These are phyloP conservation scores for Nannizziopsis arthrosporioides DNA, from an alignment of 2,329 filamentous ascomycete genomes.

Conservation along the genomic window DNA sequence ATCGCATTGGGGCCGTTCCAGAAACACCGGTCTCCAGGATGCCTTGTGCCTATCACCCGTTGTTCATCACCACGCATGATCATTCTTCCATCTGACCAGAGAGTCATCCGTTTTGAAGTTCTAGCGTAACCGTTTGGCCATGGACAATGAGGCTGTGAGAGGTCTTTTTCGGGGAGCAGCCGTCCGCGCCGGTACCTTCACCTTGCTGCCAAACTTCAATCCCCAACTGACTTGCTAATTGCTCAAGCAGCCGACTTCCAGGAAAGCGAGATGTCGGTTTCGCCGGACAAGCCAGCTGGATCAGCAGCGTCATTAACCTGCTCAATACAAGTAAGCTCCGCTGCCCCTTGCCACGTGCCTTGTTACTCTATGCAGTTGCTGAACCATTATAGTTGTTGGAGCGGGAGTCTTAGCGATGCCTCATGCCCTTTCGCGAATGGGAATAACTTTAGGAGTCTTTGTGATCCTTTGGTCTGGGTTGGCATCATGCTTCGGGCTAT, in stretches of 20 bases:
- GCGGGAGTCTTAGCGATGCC: constrained; percentile 93
- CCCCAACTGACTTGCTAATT: neutral
- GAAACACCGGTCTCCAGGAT: constrained; percentile 1
- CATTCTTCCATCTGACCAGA: neutral
- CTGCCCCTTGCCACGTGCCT: constrained; percentile 24
- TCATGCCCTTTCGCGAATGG: constrained; percentile 90
- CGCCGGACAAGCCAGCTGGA: constrained; percentile 68
- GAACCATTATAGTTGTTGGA: constrained; percentile 57
- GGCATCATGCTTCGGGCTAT: constrained; percentile 83
- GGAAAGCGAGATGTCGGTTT: constrained; percentile 59
- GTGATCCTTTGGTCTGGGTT: constrained; percentile 86
- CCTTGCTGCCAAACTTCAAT: constrained; percentile 1
- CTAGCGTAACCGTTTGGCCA: neutral
- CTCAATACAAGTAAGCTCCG: constrained; percentile 70
- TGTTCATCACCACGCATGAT: neutral
- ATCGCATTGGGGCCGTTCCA: neutral
- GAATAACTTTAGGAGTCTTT: constrained; percentile 69
- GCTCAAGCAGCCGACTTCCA: constrained; percentile 23
- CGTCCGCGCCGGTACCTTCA: constrained; percentile 11
- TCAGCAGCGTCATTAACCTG: constrained; percentile 87
- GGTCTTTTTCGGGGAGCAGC: constrained; percentile 9
- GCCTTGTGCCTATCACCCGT: constrained; percentile 5
- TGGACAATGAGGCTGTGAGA: constrained; percentile 12
- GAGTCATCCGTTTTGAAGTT: neutral
- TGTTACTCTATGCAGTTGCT: constrained; percentile 2